phyloP scores from a whole-genome alignment of 306 rosid species.

The Citrullus mucosospermus region DNA sequence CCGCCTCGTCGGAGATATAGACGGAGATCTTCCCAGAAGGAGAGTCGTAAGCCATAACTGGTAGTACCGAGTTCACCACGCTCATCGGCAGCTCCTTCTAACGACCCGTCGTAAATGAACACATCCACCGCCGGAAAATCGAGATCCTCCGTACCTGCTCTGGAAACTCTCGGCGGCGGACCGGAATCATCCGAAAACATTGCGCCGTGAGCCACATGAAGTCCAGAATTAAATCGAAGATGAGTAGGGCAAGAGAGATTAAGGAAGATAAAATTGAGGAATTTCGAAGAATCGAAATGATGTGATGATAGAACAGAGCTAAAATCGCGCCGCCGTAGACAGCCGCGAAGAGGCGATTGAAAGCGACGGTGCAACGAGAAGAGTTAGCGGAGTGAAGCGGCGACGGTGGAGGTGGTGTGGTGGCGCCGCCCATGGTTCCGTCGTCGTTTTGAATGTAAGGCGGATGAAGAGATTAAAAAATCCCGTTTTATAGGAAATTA shows the following conservation, averaged over 20 bases:
- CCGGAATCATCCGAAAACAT: conserved; percentile 17
- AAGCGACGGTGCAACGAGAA: conserved; percentile 1
- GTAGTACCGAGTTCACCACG: conserved; percentile 29
- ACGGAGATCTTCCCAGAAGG: conserved; percentile 29
- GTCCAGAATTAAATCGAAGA: conserved; percentile 22
- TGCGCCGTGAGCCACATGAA: conserved; percentile 15
- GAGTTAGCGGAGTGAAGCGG: conserved; percentile 12
- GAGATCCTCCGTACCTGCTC: not conserved
- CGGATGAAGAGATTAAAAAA: not conserved
- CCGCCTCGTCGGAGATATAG: conserved; percentile 43
- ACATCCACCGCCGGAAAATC: conserved; percentile 25
- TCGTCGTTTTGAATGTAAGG: not conserved
- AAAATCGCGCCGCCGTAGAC: conserved; percentile 18
- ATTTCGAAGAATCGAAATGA: not conserved
- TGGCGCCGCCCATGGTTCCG: not conserved
- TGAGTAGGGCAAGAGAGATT: conserved; percentile 20
- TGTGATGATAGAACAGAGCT: conserved; percentile 18
- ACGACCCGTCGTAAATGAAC: conserved; percentile 37
- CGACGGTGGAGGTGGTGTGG: not conserved
- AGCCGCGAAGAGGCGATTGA: conserved; percentile 19
- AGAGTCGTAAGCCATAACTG: conserved; percentile 35
- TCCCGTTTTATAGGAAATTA: not conserved
- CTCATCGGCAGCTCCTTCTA: conserved; percentile 35
- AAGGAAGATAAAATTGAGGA: conserved; percentile 12
- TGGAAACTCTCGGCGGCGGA: conserved; percentile 19